Conservation (phyloP, 2,329 filamentous ascomycete genomes). For the Aspergillus sp. region DNA sequence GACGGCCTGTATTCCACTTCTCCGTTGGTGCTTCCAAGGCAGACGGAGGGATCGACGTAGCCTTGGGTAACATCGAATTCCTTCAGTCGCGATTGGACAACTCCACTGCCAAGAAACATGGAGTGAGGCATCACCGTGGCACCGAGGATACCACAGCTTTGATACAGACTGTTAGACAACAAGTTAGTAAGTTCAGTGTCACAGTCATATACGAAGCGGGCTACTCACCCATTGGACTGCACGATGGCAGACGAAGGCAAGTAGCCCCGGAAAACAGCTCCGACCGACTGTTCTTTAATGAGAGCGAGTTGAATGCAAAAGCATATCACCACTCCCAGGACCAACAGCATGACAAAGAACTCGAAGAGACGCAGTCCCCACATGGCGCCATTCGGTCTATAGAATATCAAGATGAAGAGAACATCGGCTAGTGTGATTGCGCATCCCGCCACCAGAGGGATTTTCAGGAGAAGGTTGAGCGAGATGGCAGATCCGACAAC, state of each 20-base stretch:
- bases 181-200: constrained; percentile 9
- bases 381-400: constrained; percentile 55
- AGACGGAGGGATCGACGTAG: constrained; percentile 33
- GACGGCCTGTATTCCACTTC: constrained; percentile 70
- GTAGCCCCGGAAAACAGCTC: constrained; percentile 57
- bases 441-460: constrained; percentile 58
- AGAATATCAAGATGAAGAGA: constrained; percentile 59
- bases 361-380: constrained; percentile 55
- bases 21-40: constrained; percentile 41
- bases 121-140: constrained; percentile 63
- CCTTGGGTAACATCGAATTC: constrained; percentile 49
- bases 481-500: constrained; percentile 61
- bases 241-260: constrained; percentile 57
- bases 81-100: constrained; percentile 56
- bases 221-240: constrained; percentile 51
- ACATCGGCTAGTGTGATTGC: constrained; percentile 60
- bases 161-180: constrained; percentile 48
- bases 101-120: constrained; percentile 58
- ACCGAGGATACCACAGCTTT: constrained; percentile 55
- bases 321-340: constrained; percentile 58
- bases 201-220: not conserved
- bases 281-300: constrained; percentile 51
- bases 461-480: constrained; percentile 55
- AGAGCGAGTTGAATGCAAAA: constrained; percentile 60
- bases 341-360: constrained; percentile 55